Base-by-base conservation (phyloP, 176 grass and related monocot genomes). In the Saccharum officinarum region DNA sequence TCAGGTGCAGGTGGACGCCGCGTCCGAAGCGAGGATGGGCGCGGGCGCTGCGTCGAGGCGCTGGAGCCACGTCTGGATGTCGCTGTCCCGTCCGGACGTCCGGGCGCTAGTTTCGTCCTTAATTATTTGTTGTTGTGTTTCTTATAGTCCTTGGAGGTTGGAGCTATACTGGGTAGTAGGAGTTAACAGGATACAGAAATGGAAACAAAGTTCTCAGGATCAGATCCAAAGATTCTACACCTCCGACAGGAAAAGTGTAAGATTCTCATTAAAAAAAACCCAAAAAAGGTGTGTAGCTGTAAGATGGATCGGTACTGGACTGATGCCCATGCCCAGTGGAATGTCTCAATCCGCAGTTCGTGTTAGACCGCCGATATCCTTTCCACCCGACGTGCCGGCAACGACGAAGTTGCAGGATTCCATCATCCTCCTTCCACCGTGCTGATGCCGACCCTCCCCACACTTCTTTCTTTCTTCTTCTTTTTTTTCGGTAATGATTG, bases 301-400 rank as follows among this genome's bases (percentile, higher is more conserved):
- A 20, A 8, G 64, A 23, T 17, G 23, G 18, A 66, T 73, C 40
- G 16, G 77, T 80, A 65, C 30, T 47, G 31, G 25, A 72, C 10
- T 4, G n/a, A 28, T 15, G 57, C 25, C n/a, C n/a, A n/a, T 23
- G 46, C 31, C 26, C 11, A 45, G 36, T 4, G 36, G 49, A 50
- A 54, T 9, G 16, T 76, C 47, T 38, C 31, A 30, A 31, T 44
- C 78, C 16, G 71, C 62, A 30, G 67, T 34, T 72, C 79, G 81
- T 69, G 1, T 68, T 69, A 26, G 70, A 82, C 78, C 10, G 30
- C 86, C 17, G 81, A 68, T 84, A 67, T 39, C 16, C 76, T 84
- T 75, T 68, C 68, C 81, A 74, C 82, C n/a, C 5, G 37, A 45
- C 87, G 81, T 75, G 81, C 68, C 75, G 75, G 44, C n/a, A 25